A percentile compares a stretch with the other conserved stretches of the same genome.
Evolutionary conservation across 805 yeast genomes (phyloP).

Genomic region (Ascoidea asiatica): DNA sequence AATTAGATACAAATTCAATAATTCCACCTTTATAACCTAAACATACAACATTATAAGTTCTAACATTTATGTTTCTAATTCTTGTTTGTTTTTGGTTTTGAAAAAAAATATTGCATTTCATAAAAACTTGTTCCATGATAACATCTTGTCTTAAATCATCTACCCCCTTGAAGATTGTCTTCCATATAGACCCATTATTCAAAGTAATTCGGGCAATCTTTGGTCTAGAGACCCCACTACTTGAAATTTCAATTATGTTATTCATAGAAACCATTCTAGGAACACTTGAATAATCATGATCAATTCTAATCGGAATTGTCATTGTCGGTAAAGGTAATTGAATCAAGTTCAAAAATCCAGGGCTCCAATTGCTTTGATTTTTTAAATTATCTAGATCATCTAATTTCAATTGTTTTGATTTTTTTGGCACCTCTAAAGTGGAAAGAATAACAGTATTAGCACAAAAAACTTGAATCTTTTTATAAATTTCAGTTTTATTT

Average conservation of each 20-base stretch:
- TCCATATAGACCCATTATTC: slow-evolving; percentile 45
- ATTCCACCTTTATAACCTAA: slow-evolving; percentile 79
- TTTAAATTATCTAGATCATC: slow-evolving; percentile 20
- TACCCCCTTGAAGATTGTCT: slow-evolving; percentile 66
- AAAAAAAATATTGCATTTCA: slow-evolving; percentile 63
- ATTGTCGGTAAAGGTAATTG: slow-evolving; percentile 59
- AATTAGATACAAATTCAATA: slow-evolving; percentile 77
- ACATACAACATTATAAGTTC: slow-evolving; percentile 87
- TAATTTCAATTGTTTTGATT: slow-evolving; percentile 16
- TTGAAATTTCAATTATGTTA: slow-evolving; percentile 41
- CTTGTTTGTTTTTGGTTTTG: slow-evolving; percentile 39
- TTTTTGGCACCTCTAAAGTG: slow-evolving; percentile 8
- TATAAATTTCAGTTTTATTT: slow-evolving; percentile 20
- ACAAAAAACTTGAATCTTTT: slow-evolving; percentile 37
- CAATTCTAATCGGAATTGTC: slow-evolving; percentile 23
- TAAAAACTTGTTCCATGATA: slow-evolving; percentile 95
- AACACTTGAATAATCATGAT: slow-evolving; percentile 28
- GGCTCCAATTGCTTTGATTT: slow-evolving; percentile 44
- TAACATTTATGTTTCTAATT: slow-evolving; percentile 41
- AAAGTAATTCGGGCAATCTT: slow-evolving; percentile 49
- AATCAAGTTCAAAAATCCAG: slow-evolving; percentile 26
- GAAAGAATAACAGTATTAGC: slow-evolving; percentile 29
- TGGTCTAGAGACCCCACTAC: slow-evolving; percentile 80
- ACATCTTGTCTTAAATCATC: slow-evolving; percentile 95
- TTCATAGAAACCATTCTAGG: slow-evolving; percentile 35